Conservation (phyloP, 1,139 yeast species). For the Arxiozyma slooffiae region DNA sequence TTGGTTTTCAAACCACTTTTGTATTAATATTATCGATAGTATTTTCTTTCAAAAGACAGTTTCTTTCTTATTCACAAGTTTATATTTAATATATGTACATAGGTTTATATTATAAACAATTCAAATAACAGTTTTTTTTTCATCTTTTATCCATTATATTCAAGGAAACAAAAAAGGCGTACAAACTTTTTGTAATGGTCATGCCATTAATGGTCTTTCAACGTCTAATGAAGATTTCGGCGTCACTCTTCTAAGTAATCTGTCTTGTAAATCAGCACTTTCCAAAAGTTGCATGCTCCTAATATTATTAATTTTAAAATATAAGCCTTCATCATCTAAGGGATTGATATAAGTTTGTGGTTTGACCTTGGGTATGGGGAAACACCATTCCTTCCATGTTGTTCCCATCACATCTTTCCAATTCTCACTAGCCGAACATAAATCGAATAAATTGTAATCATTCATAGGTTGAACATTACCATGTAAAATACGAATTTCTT, state of each 20-base stretch:
- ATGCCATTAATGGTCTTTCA: conserved; percentile 1
- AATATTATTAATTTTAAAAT: conserved; percentile 40
- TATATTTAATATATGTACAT: neutral
- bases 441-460: conserved; percentile 57
- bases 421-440: conserved; percentile 50
- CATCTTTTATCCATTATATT: too few species aligned
- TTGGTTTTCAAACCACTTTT: neutral
- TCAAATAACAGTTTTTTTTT: too few species aligned
- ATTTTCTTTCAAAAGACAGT: neutral
- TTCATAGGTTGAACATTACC: conserved; percentile 32
- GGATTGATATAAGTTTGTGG: conserved; percentile 25
- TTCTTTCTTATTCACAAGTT: neutral
- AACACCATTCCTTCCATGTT: conserved; percentile 52
- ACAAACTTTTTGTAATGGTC: neutral
- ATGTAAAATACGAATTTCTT: conserved; percentile 37
- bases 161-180: too few species aligned
- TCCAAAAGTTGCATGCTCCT: conserved; percentile 37
- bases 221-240: conserved; percentile 25
- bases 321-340: conserved; percentile 40
- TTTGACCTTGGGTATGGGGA: conserved; percentile 44
- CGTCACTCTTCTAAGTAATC: conserved; percentile 24
- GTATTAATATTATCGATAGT: neutral
- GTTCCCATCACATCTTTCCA: conserved; percentile 69
- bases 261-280: conserved; percentile 23
- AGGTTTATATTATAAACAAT: neutral